phyloP scores from a whole-genome alignment of 139 green algal species.

The Asterochloris sp. region DNA sequence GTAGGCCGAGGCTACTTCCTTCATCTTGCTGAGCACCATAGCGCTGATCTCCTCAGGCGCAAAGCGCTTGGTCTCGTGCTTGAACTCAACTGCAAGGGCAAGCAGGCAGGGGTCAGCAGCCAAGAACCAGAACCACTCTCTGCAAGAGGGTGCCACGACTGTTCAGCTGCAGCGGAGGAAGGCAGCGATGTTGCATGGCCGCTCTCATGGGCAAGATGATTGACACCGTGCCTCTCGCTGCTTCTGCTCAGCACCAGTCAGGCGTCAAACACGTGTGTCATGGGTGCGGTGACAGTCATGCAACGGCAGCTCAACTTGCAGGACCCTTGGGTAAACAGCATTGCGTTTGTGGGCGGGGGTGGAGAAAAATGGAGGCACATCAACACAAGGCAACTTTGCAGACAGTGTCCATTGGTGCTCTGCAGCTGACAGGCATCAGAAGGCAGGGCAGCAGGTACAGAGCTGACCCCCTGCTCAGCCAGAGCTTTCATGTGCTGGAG shows the following conservation, averaged over 20 bases:
- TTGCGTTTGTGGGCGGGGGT: no score
- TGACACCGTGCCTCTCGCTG: no score
- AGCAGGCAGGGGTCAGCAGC: background rate
- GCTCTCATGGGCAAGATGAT: no score
- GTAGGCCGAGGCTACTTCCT: constrained; percentile 85
- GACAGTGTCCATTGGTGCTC: no score
- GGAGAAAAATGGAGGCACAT: background rate
- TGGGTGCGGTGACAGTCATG: no score
- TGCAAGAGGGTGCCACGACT: background rate
- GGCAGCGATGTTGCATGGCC: no score
- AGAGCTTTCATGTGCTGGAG: background rate
- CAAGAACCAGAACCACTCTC: background rate
- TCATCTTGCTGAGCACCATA: constrained; percentile 99
- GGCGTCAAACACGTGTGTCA: no score
- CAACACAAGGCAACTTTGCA: background rate
- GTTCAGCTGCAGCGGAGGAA: background rate
- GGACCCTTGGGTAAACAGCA: no score
- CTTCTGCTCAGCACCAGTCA: no score
- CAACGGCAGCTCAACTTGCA: no score
- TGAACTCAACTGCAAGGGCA: constrained; percentile 81
- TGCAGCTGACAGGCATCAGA: no score
- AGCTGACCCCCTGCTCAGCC: background rate
- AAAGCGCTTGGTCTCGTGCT: constrained; percentile 92
- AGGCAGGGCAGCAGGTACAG: background rate
- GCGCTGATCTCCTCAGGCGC: constrained; percentile 92